Percentiles rank a stretch among this genome's conserved stretches.
phyloP scores from a whole-genome alignment of 495 filamentous ascomycete species.

The Penicillium roqueforti region DNA sequence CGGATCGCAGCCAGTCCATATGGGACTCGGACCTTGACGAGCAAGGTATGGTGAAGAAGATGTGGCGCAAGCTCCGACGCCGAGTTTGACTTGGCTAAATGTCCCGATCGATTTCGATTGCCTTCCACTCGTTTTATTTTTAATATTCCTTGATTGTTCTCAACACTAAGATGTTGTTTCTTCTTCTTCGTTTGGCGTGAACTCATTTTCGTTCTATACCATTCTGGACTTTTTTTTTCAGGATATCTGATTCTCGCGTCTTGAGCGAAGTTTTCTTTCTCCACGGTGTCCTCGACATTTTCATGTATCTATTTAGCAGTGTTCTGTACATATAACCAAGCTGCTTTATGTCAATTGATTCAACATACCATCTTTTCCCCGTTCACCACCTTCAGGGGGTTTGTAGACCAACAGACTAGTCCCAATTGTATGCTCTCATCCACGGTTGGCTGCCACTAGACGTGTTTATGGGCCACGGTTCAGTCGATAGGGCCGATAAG shows the following conservation, averaged over 20 bases:
- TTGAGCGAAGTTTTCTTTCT: constrained; percentile 12
- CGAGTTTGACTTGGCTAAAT: constrained; percentile 25
- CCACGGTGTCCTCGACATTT: not conserved
- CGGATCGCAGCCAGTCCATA: constrained; percentile 41
- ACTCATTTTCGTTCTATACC: constrained; percentile 7
- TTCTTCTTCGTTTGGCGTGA: constrained; percentile 15
- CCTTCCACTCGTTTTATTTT: constrained; percentile 5
- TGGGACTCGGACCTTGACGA: constrained; percentile 44
- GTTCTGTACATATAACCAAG: constrained; percentile 16
- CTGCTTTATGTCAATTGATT: not conserved
- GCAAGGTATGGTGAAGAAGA: constrained; percentile 47
- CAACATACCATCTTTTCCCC: not conserved
- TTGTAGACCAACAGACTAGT: not conserved
- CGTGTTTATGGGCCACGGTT: not conserved
- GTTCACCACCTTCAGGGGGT: not conserved
- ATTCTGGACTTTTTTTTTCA: not conserved
- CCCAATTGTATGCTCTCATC: not conserved
- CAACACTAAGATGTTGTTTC: not conserved
- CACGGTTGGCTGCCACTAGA: not conserved
- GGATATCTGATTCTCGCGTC: constrained; percentile 6
- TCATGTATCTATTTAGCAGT: constrained; percentile 14
- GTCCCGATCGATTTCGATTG: constrained; percentile 10
- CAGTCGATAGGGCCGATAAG: constrained; percentile 20
- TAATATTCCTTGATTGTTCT: not conserved
- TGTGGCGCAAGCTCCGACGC: constrained; percentile 49